phyloP scores from a whole-genome alignment of 108 stramenopile species.

The Nitzschia inconspicua region DNA sequence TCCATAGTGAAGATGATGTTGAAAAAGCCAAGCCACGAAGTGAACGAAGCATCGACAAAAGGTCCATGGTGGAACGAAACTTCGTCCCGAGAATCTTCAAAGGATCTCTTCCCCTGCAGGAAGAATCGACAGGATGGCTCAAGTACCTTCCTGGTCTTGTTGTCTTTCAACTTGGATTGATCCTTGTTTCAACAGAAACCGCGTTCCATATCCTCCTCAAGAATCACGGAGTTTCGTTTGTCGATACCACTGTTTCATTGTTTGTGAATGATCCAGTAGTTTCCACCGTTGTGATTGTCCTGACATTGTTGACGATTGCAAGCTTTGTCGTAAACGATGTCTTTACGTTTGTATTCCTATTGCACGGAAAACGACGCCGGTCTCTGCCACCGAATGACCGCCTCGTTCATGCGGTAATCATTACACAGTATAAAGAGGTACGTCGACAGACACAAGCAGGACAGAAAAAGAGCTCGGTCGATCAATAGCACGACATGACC shows the following conservation, averaged over 20 bases:
- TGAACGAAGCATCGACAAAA: too few relatives aligned
- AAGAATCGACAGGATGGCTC: conserved; percentile 8
- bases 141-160: conserved; percentile 11
- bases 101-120: conserved; percentile 1
- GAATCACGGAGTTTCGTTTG: neutral
- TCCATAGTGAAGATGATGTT: too few relatives aligned
- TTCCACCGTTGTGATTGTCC: neutral
- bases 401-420: conserved; percentile 11
- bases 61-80: too few relatives aligned
- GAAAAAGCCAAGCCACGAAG: too few relatives aligned
- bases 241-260: neutral
- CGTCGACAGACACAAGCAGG: too few relatives aligned
- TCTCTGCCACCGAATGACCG: conserved; percentile 2
- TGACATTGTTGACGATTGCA: neutral
- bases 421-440: conserved; percentile 15
- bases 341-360: conserved; percentile 1
- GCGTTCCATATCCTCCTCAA: neutral
- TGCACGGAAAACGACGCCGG: conserved; percentile 7
- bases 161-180: neutral
- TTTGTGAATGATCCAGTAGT: conserved; percentile 3
- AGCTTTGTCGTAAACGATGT: conserved; percentile 7
- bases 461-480: too few relatives aligned
- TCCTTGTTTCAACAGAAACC: neutral
- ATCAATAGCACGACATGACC: too few relatives aligned
- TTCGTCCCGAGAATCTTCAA: too few relatives aligned